Percentiles rank a stretch among this genome's conserved stretches.
These are phyloP conservation scores for Panicum miliaceum DNA, from an alignment of 176 grass and related monocot genomes.

Conservation along the genomic window DNA sequence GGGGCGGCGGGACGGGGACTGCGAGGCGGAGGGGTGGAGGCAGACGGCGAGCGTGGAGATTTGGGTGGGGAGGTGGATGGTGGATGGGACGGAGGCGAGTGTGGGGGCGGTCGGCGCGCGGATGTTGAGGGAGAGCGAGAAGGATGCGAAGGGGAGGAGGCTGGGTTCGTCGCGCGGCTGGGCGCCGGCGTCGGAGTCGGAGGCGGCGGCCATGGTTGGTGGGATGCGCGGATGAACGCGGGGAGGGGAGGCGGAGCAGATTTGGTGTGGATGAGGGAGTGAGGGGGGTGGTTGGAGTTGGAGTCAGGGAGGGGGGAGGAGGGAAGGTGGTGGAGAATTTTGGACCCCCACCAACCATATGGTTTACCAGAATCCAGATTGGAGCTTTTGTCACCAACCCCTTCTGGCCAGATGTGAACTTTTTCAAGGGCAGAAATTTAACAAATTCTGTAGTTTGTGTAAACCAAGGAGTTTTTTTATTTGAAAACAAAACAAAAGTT, in stretches of 20 bases:
- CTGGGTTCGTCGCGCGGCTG: constrained; percentile 43
- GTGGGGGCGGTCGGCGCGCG: constrained; percentile 37
- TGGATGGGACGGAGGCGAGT: constrained; percentile 54
- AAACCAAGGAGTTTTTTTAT: neutral
- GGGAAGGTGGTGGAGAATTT: constrained; percentile 19
- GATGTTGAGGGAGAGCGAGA: constrained; percentile 57
- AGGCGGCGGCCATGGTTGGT: constrained; percentile 50
- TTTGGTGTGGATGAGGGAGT: constrained; percentile 42
- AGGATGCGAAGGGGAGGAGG: constrained; percentile 65
- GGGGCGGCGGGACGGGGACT: constrained; percentile 41
- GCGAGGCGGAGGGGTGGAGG: constrained; percentile 48
- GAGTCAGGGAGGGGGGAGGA: neutral
- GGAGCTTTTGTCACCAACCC: constrained; percentile 1
- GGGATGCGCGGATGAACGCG: constrained; percentile 34
- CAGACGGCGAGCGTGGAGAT: constrained; percentile 59
- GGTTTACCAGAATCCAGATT: neutral
- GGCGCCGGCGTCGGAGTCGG: constrained; percentile 41
- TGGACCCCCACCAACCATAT: constrained; percentile 38
- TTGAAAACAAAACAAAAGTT: neutral
- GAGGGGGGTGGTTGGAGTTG: constrained; percentile 6
- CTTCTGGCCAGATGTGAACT: neutral
- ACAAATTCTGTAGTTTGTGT: neutral
- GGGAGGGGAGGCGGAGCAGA: constrained; percentile 8
- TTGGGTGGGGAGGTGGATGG: constrained; percentile 64
- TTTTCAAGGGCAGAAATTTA: neutral